phyloP scores from a whole-genome alignment of 371 early-diverging fungal species.

The Apophysomyces sp. region DNA sequence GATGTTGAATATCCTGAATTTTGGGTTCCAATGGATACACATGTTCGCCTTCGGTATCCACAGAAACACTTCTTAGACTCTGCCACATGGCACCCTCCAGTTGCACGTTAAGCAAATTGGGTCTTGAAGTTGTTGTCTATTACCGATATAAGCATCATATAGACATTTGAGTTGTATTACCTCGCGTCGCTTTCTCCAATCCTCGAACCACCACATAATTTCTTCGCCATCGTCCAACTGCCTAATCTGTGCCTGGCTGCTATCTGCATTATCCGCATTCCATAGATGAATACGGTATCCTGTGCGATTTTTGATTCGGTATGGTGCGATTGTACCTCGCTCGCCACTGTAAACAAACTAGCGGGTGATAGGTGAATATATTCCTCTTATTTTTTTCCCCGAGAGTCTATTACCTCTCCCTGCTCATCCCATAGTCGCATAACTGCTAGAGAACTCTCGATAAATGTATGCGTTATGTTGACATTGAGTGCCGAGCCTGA shows the following conservation, averaged over 20 bases:
- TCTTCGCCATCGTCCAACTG: conserved; percentile 71
- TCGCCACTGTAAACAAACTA: conserved; percentile 38
- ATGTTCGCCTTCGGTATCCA: conserved; percentile 86
- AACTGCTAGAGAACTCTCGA: conserved; percentile 79
- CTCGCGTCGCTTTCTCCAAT: conserved; percentile 93
- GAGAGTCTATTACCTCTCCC: conserved; percentile 17
- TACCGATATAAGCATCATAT: not conserved
- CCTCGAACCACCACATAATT: conserved; percentile 93
- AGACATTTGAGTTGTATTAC: conserved; percentile 26
- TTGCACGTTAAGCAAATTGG: conserved; percentile 81
- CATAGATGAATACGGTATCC: conserved; percentile 90
- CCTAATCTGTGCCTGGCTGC: conserved; percentile 63
- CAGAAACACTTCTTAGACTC: conserved; percentile 79
- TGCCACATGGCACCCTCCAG: conserved; percentile 90
- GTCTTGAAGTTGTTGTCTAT: conserved; percentile 30
- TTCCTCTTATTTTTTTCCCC: not conserved
- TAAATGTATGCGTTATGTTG: conserved; percentile 84
- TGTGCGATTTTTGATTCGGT: conserved; percentile 84
- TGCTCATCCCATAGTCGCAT: conserved; percentile 50
- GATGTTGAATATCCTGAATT: conserved; percentile 76
- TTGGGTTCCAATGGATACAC: conserved; percentile 79
- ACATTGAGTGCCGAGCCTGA: conserved; percentile 83
- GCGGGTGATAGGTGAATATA: not conserved
- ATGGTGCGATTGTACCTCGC: conserved; percentile 68
- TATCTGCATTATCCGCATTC: conserved; percentile 64